Evolutionary conservation across 345 rosid genomes (phyloP).

Genomic region (Arabidopsis arenosa): DNA sequence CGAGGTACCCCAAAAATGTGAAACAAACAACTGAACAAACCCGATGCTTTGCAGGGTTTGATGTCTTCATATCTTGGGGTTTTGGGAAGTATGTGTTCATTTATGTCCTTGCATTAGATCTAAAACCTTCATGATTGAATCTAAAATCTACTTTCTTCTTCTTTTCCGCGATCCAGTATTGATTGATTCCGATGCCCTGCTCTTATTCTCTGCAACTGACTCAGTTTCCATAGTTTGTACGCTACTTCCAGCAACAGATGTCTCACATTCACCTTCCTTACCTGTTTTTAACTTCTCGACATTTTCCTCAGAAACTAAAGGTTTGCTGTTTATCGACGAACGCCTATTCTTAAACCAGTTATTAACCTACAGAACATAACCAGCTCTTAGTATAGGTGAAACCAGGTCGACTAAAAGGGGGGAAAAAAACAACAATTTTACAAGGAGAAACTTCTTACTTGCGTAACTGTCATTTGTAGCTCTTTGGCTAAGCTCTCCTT

Average conservation of each 20-base stretch:
- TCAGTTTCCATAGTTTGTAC: constrained; percentile 32
- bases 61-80: neutral
- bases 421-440: neutral
- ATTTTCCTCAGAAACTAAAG: constrained; percentile 37
- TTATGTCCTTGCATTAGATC: constrained; percentile 4
- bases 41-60: constrained; percentile 3
- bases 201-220: constrained; percentile 14
- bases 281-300: constrained; percentile 8
- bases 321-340: constrained; percentile 39
- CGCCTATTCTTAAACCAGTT: constrained; percentile 90
- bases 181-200: constrained; percentile 22
- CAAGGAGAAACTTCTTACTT: constrained; percentile 52
- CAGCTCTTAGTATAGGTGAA: constrained; percentile 15
- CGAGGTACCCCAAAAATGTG: constrained; percentile 11
- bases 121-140: constrained; percentile 19
- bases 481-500: constrained; percentile 70
- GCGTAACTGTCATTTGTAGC: constrained; percentile 61
- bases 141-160: constrained; percentile 33
- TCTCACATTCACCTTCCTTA: constrained; percentile 22
- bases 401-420: neutral
- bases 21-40: constrained; percentile 12
- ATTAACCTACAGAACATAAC: constrained; percentile 56
- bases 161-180: constrained; percentile 37
- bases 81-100: neutral
- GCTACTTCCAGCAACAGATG: constrained; percentile 38